phyloP scores from a whole-genome alignment of 345 rosid genomes.

The Chamaenerion angustifolium region DNA sequence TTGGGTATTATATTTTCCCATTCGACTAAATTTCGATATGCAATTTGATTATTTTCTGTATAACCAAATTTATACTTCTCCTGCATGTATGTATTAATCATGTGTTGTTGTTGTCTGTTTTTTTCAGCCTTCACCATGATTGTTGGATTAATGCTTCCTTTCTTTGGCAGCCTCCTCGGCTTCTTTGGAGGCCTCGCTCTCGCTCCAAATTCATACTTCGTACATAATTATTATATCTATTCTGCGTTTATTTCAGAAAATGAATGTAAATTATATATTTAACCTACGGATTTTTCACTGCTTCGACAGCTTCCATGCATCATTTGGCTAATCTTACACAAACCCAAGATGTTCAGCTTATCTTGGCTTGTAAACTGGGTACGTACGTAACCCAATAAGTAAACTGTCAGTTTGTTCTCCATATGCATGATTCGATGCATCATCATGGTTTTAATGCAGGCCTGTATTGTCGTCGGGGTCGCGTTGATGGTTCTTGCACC shows the following conservation, averaged over 20 bases:
- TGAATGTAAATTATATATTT: too few relatives aligned
- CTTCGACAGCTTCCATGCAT: constrained; percentile 53
- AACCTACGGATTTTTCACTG: not conserved
- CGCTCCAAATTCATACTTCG: constrained; percentile 70
- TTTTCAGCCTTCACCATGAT: constrained; percentile 60
- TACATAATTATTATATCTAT: too few relatives aligned
- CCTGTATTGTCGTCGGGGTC: constrained; percentile 48
- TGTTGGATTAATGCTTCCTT: constrained; percentile 47
- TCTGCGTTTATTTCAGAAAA: too few relatives aligned
- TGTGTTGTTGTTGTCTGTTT: not conserved
- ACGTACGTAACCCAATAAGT: too few relatives aligned
- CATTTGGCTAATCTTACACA: constrained; percentile 54
- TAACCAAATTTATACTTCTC: not conserved
- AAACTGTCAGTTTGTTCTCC: too few relatives aligned
- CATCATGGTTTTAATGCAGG: constrained; percentile 18
- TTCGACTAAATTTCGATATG: too few relatives aligned
- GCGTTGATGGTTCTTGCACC: constrained; percentile 43
- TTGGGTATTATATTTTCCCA: too few relatives aligned
- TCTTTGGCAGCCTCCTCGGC: constrained; percentile 67
- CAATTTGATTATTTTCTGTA: not conserved
- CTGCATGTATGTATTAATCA: not conserved
- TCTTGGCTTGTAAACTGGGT: constrained; percentile 73
- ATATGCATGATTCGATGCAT: too few relatives aligned
- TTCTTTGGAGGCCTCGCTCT: constrained; percentile 88
- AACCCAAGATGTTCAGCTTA: constrained; percentile 49